These are phyloP conservation scores for Boletus smithii DNA, from an alignment of 1,284 basidiomycete genomes.

Conservation along the genomic window DNA sequence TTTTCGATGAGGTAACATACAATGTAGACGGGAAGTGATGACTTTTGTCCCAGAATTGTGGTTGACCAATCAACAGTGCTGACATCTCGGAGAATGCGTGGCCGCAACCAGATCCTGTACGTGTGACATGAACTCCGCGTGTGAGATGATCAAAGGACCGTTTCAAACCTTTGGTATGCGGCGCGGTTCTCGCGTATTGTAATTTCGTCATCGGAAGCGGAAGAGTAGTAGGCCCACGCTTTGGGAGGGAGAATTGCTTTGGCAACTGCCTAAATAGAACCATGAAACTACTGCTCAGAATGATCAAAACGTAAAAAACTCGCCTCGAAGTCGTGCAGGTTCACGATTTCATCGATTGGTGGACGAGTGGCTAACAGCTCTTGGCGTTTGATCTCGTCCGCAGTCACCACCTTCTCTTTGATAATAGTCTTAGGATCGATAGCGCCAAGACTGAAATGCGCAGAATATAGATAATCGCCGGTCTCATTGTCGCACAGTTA, in stretches of 20 bases:
- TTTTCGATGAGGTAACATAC: conserved; percentile 14
- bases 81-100: conserved; percentile 67
- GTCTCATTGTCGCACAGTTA: neutral
- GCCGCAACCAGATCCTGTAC: conserved; percentile 68
- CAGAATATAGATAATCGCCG: neutral
- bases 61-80: conserved; percentile 58
- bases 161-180: conserved; percentile 55
- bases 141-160: conserved; percentile 6
- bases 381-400: conserved; percentile 42
- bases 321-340: conserved; percentile 70
- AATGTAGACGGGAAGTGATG: conserved; percentile 62
- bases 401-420: conserved; percentile 44
- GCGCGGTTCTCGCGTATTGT: conserved; percentile 67
- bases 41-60: conserved; percentile 54
- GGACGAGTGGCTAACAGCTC: conserved; percentile 44
- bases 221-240: conserved; percentile 66
- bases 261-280: conserved; percentile 42
- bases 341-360: conserved; percentile 56
- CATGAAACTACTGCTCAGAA: neutral
- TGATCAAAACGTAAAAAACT: conserved; percentile 4
- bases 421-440: conserved; percentile 47
- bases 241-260: conserved; percentile 51
- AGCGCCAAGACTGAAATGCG: conserved; percentile 31
- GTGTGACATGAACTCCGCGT: neutral
- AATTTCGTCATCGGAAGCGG: conserved; percentile 64